Evolutionary conservation across 768 basidiomycete species (phyloP).

Genomic region (Auricularia sp.): DNA sequence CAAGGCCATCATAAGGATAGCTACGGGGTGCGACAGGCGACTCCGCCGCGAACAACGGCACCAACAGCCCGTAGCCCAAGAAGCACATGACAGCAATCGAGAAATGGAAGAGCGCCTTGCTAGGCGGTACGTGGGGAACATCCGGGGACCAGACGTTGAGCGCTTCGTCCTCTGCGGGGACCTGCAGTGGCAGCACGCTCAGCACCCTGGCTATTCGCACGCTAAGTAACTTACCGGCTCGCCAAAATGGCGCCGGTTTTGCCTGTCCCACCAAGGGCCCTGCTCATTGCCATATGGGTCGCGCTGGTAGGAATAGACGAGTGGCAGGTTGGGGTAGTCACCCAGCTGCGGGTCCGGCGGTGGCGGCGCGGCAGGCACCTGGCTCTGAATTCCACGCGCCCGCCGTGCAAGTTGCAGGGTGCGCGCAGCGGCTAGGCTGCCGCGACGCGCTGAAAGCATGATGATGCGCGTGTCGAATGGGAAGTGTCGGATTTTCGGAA

Average conservation of each 20-base stretch:
- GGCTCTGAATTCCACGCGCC: background rate
- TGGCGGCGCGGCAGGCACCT: background rate
- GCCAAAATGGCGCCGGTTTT: slow-evolving; percentile 71
- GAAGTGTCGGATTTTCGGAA: too few species aligned
- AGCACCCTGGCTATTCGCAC: slow-evolving; percentile 6
- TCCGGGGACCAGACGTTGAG: slow-evolving; percentile 86
- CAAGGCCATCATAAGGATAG: slow-evolving; percentile 68
- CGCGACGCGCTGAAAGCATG: background rate
- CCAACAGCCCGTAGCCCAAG: slow-evolving; percentile 44
- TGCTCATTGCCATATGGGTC: slow-evolving; percentile 35
- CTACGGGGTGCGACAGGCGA: slow-evolving; percentile 58
- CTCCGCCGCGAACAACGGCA: slow-evolving; percentile 31
- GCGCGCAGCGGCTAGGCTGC: background rate
- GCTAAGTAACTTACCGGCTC: slow-evolving; percentile 45
- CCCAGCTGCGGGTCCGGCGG: slow-evolving; percentile 50
- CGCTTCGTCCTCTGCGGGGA: slow-evolving; percentile 73
- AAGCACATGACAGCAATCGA: slow-evolving; percentile 51
- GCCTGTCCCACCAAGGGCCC: slow-evolving; percentile 43
- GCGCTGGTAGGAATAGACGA: slow-evolving; percentile 53
- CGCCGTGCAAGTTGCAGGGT: background rate
- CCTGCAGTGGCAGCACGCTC: slow-evolving; percentile 27
- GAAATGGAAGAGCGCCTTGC: slow-evolving; percentile 56
- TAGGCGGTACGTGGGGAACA: slow-evolving; percentile 44
- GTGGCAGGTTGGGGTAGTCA: slow-evolving; percentile 65
- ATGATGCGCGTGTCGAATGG: too few species aligned